Conservation (phyloP, 345 rosid genomes). For the Lepidium sativum region DNA sequence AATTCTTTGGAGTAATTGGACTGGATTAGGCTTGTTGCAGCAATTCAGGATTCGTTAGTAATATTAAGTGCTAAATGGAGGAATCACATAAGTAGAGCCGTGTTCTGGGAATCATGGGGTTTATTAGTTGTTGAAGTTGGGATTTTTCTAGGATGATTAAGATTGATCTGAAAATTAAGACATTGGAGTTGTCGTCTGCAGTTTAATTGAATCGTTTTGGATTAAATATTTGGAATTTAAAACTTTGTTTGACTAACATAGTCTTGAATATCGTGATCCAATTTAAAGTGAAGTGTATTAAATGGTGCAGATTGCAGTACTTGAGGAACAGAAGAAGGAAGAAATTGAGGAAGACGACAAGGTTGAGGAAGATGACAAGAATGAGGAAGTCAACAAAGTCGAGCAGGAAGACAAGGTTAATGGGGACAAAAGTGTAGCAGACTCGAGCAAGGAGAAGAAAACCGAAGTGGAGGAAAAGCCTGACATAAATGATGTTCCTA, state of each 20-base stretch:
- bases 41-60: background rate
- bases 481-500: conserved; percentile 58
- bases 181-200: background rate
- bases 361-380: conserved; percentile 26
- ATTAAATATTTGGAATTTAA: background rate
- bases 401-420: conserved; percentile 26
- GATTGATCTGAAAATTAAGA: background rate
- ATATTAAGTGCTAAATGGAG: background rate
- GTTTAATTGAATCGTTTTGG: background rate
- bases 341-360: conserved; percentile 52
- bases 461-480: conserved; percentile 55
- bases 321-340: conserved; percentile 59
- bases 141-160: background rate
- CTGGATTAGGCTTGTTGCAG: conserved; percentile 7
- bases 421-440: conserved; percentile 16
- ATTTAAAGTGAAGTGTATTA: conserved; percentile 14
- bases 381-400: conserved; percentile 23
- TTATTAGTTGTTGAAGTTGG: background rate
- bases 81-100: background rate
- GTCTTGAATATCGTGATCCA: background rate
- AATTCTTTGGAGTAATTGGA: background rate
- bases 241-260: background rate
- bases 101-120: background rate
- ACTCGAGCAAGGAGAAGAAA: conserved; percentile 31
- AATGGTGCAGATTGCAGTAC: conserved; percentile 56